Evolutionary conservation across 306 rosid genomes (phyloP).

Genomic region (Medicago ruthenica): DNA sequence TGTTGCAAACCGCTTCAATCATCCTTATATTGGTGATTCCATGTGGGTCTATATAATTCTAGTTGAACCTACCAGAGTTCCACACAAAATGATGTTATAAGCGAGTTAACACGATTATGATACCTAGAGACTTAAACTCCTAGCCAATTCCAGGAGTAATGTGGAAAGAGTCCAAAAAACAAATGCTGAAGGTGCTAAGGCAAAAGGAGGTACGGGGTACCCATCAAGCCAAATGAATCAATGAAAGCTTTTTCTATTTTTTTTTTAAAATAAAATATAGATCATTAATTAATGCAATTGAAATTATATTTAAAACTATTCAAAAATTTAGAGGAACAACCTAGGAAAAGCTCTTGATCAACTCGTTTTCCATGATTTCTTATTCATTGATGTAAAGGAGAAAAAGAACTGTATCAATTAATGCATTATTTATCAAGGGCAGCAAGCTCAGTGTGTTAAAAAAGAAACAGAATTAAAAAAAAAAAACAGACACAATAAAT

Average conservation of each 20-base stretch:
- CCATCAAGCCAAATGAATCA: neutral
- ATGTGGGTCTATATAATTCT: neutral
- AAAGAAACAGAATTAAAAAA: neutral
- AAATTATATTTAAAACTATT: neutral
- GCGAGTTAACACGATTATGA: neutral
- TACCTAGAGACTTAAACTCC: neutral
- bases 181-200: neutral
- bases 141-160: neutral
- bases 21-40: neutral
- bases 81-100: neutral
- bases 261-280: neutral
- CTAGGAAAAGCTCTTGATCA: no score
- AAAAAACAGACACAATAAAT: neutral
- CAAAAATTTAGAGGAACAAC: neutral
- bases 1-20: neutral
- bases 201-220: neutral
- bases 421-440: neutral
- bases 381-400: no score
- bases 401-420: neutral
- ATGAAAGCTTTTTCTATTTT: no score
- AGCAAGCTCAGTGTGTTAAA: constrained; percentile 1
- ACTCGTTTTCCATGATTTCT: no score
- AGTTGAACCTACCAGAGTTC: neutral
- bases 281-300: neutral
- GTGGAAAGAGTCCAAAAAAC: neutral